phyloP scores from a whole-genome alignment of 106 monocot genomes.

The Cymbidium sinense region DNA sequence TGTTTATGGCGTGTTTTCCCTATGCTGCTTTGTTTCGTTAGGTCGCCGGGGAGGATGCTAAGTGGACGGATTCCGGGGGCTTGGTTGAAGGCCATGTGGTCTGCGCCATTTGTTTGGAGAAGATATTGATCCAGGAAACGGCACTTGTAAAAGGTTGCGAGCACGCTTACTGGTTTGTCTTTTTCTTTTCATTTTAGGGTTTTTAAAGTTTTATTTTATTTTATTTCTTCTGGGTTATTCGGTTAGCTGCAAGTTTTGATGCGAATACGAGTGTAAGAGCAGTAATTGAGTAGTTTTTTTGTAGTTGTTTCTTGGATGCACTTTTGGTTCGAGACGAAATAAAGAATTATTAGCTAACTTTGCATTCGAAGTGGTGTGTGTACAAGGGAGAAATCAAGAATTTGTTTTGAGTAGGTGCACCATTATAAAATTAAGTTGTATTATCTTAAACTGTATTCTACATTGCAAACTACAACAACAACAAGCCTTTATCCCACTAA shows the following conservation, averaged over 20 bases:
- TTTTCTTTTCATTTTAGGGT: background rate
- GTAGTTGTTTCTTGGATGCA: too few species aligned
- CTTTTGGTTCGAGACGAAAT: too few species aligned
- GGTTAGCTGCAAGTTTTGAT: background rate
- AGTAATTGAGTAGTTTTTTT: background rate
- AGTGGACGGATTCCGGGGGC: conserved; percentile 1
- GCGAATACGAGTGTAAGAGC: background rate
- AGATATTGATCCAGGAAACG: conserved; percentile 53
- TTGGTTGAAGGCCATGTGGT: conserved; percentile 23
- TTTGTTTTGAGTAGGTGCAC: too few species aligned
- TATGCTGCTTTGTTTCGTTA: background rate
- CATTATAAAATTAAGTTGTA: background rate
- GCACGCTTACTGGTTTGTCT: conserved; percentile 85
- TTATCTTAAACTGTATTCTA: background rate
- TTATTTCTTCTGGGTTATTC: background rate
- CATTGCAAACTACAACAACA: too few species aligned
- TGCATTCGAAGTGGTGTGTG: too few species aligned
- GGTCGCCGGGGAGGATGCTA: background rate
- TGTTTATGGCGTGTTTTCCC: background rate
- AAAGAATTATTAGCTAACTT: too few species aligned
- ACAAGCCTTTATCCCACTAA: too few species aligned
- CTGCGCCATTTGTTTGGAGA: conserved; percentile 78
- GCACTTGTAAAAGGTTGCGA: conserved; percentile 86
- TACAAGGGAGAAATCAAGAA: too few species aligned
- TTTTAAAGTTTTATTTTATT: background rate